Evolutionary conservation across 768 basidiomycete genomes (phyloP), one percentile per base, ranked within the genome.

Genomic region (Rhizopogon vesiculosus): DNA sequence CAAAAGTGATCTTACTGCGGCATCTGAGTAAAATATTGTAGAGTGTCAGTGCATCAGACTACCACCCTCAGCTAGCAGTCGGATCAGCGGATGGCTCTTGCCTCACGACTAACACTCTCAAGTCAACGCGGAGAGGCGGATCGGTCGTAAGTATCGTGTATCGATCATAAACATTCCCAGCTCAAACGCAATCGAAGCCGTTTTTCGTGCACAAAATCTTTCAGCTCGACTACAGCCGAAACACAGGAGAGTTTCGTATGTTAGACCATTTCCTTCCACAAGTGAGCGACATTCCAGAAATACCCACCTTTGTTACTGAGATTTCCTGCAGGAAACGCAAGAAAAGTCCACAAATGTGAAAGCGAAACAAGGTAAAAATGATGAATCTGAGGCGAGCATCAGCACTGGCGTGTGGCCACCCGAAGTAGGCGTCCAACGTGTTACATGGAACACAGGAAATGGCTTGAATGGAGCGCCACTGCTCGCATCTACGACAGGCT

Each of bases 211-310:
- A 91, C 67, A 86, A 83, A 68, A 77, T 96, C 16, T 97, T 84
- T 63, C 89, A 91, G 64, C 78, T 98, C 51, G 96, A 98, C 69
- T 93, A 91, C 63, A 93, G 84, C 61, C 84, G 87, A 41, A 81
- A 78, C 7, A 82, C 81, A 0, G 82, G 83, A 19, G 83, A 91
- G 56, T 93, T 82, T 66, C 78, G 95, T 22, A 92, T 98, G 86
- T 71, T 94, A n/a, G 96, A 98, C 56, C 81, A 83, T 22, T 85
- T 96, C 61, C 68, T 88, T 7, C 91, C 94, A 2, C 82, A 85
- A 71, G 93, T 85, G 49, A 40, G 59, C 59, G 18, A 35, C 7
- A 45, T n/a, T 46, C 16, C 13, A 12, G 8, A 29, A 22, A 22
- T 7, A 29, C 3, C 15, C 19, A 13, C 46, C 31, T 3, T n/a